Base-by-base conservation (phyloP, 768 basidiomycete species). In the Termitomyces eurrhizus region DNA sequence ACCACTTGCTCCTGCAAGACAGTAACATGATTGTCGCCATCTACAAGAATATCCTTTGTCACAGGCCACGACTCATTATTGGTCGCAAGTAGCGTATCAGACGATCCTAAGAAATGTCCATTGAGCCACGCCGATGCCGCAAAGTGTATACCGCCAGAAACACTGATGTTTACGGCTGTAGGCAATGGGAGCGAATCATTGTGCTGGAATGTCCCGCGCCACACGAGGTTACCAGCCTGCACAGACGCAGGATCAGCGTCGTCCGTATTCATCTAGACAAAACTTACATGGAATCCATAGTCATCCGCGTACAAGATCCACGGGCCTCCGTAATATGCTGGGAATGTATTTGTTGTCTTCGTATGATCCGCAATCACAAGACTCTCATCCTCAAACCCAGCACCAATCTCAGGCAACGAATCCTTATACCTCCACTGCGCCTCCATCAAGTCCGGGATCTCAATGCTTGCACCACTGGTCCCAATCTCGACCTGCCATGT, bases 231-330 rank as follows among this genome's bases (percentile, higher is more conserved):
- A 18, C 64, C 64, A n/a, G 41, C 64, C 64, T 65, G 8, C 7
- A 55, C 7, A 46, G 13, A 7, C 12, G 4, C 12, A 26, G 1
- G 12, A 16, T 36, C 7, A 51, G 41, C 14, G 14, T 8, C 26
- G 11, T 8, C 26, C 7, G 11, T 24, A 35, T 29, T 49, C 39
- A n/a, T 4, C 9, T 14, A 18, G 21, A 35, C 16, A 51, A 46
- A 51, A 46, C 64, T 29, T 16, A 63, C 64, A 32, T 65, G 64
- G 59, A 63, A 65, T 11, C 64, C 64, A 39, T 65, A 65, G 35
- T 65, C 64, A 37, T 65, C 64, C 4, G 64, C 64, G 46, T 65
- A 65, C 11, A 65, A 57, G 4, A 65, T 58, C 64, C 64, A 65
- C 6, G 62, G 64, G 9, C 64, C 64, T 5, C 64, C 64, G 42